A percentile compares a stretch with the other conserved stretches of the same genome.
These are phyloP conservation scores for Tilletiaria anomala DNA, from an alignment of 1,284 basidiomycete genomes.

Conservation along the genomic window DNA sequence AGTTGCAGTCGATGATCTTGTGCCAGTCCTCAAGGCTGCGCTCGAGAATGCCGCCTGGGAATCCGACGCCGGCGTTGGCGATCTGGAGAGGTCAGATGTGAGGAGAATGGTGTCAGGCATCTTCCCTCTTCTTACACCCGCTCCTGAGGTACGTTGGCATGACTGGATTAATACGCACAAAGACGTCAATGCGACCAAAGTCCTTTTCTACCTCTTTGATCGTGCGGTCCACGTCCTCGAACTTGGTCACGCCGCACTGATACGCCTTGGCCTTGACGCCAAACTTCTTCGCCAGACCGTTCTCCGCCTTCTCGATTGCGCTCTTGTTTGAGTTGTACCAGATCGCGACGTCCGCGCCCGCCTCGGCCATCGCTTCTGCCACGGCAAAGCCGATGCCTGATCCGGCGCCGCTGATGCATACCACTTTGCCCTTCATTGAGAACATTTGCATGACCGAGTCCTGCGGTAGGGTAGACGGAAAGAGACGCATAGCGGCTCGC, in stretches of 20 bases:
- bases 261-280: slow-evolving; percentile 25
- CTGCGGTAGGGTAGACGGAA: background rate
- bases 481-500: background rate
- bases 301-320: slow-evolving; percentile 19
- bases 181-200: slow-evolving; percentile 23
- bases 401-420: slow-evolving; percentile 31
- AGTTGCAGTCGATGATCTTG: slow-evolving; percentile 27
- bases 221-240: slow-evolving; percentile 9
- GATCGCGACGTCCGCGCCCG: slow-evolving; percentile 32
- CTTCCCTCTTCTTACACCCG: too few species aligned
- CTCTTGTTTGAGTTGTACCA: slow-evolving; percentile 31
- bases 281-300: slow-evolving; percentile 26
- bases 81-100: too few species aligned
- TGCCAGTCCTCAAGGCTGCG: slow-evolving; percentile 23
- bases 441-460: slow-evolving; percentile 9
- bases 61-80: slow-evolving; percentile 14
- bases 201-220: slow-evolving; percentile 17
- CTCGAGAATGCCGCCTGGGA: slow-evolving; percentile 14
- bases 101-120: too few species aligned
- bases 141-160: too few species aligned
- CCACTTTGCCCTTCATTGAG: slow-evolving; percentile 34
- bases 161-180: too few species aligned
- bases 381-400: slow-evolving; percentile 37
- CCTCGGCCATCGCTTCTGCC: slow-evolving; percentile 35
- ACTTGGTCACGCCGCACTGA: slow-evolving; percentile 21